Evolutionary conservation across 257 asterid species (phyloP).

Genomic region (Gentiana straminea): DNA sequence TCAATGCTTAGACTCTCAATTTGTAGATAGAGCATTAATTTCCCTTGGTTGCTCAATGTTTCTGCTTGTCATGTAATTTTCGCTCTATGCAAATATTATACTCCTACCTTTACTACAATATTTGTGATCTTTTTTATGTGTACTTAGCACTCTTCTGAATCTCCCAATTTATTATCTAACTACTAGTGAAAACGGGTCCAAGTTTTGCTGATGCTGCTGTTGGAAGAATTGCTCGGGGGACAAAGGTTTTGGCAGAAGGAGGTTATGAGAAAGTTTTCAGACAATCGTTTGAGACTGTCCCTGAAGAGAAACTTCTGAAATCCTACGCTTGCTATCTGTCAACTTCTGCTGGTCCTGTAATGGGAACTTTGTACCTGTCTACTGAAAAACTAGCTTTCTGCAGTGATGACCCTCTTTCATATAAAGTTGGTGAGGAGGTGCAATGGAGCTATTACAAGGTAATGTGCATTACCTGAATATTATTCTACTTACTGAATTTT

Average conservation of each 20-base stretch:
- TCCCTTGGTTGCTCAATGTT: too few relatives aligned
- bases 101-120: too few relatives aligned
- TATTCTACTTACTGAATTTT: background rate
- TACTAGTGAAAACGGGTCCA: constrained; percentile 89
- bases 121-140: too few relatives aligned
- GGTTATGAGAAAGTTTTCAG: constrained; percentile 91
- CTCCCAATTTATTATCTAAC: constrained; percentile 1
- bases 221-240: constrained; percentile 96
- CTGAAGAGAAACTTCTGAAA: constrained; percentile 77
- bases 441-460: constrained; percentile 99
- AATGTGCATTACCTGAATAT: background rate
- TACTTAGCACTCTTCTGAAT: background rate
- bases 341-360: constrained; percentile 98
- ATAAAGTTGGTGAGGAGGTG: constrained; percentile 60
- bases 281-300: constrained; percentile 87
- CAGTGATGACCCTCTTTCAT: constrained; percentile 85
- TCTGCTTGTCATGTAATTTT: too few relatives aligned
- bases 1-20: too few relatives aligned
- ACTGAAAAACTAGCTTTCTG: constrained; percentile 84
- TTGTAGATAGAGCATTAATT: too few relatives aligned
- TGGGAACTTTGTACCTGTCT: constrained; percentile 82
- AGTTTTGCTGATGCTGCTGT: constrained; percentile 93
- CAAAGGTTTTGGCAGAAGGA: constrained; percentile 96
- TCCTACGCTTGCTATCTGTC: constrained; percentile 89
- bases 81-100: background rate